These are phyloP conservation scores for Cystobasidium slooffiae DNA, from an alignment of 1,284 basidiomycete genomes.

Conservation along the genomic window DNA sequence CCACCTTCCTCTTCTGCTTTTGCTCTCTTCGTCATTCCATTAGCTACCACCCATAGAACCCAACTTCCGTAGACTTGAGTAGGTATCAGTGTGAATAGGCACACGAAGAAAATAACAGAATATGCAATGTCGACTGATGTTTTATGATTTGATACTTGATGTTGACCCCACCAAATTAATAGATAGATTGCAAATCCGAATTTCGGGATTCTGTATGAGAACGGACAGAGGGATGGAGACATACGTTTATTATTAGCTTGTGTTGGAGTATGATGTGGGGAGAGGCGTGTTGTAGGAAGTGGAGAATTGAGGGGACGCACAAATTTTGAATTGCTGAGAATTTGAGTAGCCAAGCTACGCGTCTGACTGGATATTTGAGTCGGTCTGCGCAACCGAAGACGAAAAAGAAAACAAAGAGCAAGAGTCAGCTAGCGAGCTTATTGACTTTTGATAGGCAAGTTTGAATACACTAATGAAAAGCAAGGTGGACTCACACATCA, in stretches of 20 bases:
- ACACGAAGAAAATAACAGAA: slow-evolving; percentile 2
- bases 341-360: background rate
- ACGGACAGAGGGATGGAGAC: background rate
- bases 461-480: background rate
- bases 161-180: slow-evolving; percentile 20
- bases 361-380: background rate
- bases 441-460: background rate
- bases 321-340: slow-evolving; percentile 22
- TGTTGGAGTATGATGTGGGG: background rate
- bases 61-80: slow-evolving; percentile 25
- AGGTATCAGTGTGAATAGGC: background rate
- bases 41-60: slow-evolving; percentile 7
- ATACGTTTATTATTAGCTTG: background rate
- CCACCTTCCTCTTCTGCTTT: no score
- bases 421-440: no score
- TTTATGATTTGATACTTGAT: background rate
- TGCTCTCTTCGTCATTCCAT: background rate
- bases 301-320: background rate
- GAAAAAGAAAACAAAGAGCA: no score
- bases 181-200: slow-evolving; percentile 27
- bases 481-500: slow-evolving; percentile 17
- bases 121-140: slow-evolving; percentile 14
- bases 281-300: background rate
- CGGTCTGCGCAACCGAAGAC: background rate
- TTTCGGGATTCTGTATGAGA: slow-evolving; percentile 5